Evolutionary conservation across 2,329 filamentous ascomycete species (phyloP).

Genomic region (Apiospora hydei): DNA sequence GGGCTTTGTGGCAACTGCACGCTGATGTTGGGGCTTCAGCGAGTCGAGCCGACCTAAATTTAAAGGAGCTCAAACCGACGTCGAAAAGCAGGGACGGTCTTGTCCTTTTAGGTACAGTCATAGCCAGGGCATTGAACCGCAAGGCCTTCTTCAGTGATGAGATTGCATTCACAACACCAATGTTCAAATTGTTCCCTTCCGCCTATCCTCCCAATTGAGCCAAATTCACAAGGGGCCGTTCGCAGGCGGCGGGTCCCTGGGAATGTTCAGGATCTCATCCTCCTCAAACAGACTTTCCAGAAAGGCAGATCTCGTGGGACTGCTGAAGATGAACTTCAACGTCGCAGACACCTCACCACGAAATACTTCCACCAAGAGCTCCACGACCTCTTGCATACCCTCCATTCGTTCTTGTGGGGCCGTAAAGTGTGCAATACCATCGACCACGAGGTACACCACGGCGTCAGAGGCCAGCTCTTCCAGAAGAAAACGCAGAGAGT

Average conservation of each 20-base stretch:
- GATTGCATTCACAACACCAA: neutral
- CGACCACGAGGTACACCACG: neutral
- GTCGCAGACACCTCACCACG: neutral
- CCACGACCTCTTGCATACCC: neutral
- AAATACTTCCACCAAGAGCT: neutral
- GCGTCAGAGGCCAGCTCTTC: neutral
- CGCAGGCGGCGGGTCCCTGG: conserved; percentile 1
- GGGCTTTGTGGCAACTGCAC: too few species aligned
- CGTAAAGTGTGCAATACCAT: neutral
- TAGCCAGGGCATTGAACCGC: too few species aligned
- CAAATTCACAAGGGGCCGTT: neutral
- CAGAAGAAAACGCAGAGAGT: neutral
- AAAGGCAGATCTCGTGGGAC: neutral
- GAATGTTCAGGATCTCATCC: conserved; percentile 7
- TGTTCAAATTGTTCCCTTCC: neutral
- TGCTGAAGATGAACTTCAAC: neutral
- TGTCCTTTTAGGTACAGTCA: neutral
- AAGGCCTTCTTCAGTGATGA: too few species aligned
- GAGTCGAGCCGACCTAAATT: too few species aligned
- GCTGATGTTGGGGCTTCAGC: too few species aligned
- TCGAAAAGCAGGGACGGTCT: too few species aligned
- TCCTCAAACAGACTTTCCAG: conserved; percentile 8
- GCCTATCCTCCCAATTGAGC: too few species aligned
- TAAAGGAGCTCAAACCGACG: too few species aligned
- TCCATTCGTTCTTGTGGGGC: neutral